These are phyloP conservation scores for Myriosclerotinia scirpicola DNA, from an alignment of 2,329 filamentous ascomycete genomes.

Conservation along the genomic window DNA sequence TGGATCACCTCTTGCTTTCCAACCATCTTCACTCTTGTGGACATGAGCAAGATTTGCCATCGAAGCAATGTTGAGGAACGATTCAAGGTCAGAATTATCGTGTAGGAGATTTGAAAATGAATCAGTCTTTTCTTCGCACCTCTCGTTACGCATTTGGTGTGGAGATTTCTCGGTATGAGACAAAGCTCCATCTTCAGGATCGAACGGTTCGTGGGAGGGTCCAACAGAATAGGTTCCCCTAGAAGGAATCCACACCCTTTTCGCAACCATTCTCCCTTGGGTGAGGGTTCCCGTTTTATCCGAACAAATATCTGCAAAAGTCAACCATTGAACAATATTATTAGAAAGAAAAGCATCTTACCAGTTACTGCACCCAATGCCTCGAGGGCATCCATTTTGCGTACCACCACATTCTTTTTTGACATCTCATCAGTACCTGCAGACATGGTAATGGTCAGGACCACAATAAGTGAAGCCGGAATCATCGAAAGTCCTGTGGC, in stretches of 20 bases:
- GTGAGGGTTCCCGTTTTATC: slow-evolving; percentile 75
- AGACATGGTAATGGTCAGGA: slow-evolving; percentile 67
- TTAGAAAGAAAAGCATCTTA: slow-evolving; percentile 42
- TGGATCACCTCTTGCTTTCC: slow-evolving; percentile 65
- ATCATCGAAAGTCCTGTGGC: slow-evolving; percentile 61
- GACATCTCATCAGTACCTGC: slow-evolving; percentile 60
- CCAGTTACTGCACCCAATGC: slow-evolving; percentile 57
- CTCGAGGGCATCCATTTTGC: slow-evolving; percentile 56
- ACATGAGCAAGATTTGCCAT: slow-evolving; percentile 66
- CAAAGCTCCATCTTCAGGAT: slow-evolving; percentile 50
- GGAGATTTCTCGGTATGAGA: slow-evolving; percentile 42
- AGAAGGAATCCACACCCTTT: slow-evolving; percentile 55
- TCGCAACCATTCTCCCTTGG: slow-evolving; percentile 49
- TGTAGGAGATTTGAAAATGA: slow-evolving; percentile 42
- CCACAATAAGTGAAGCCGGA: slow-evolving; percentile 62
- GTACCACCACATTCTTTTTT: slow-evolving; percentile 56
- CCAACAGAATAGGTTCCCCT: slow-evolving; percentile 54
- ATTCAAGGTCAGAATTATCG: slow-evolving; percentile 50
- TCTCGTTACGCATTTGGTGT: slow-evolving; percentile 13
- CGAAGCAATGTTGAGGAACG: slow-evolving; percentile 62
- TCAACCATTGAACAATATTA: slow-evolving; percentile 44
- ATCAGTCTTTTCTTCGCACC: slow-evolving; percentile 2
- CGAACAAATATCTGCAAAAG: slow-evolving; percentile 57
- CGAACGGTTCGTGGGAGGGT: slow-evolving; percentile 50
- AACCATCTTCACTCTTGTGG: slow-evolving; percentile 52